phyloP scores from a whole-genome alignment of 140 eudicot species.

The Cichorium intybus region DNA sequence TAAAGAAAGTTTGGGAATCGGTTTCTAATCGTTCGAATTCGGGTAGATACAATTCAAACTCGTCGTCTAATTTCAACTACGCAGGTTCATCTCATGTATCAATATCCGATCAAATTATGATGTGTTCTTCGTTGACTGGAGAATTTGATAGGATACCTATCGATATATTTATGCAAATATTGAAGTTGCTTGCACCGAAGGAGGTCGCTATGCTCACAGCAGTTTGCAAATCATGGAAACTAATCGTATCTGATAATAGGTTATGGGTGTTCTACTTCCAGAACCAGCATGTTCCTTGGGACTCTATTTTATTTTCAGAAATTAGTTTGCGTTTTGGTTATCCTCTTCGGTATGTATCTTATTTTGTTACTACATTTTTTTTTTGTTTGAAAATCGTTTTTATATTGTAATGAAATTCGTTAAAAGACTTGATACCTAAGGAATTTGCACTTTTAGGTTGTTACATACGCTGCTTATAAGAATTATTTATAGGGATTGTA shows the following conservation, averaged over 20 bases:
- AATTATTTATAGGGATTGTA: too few relatives aligned
- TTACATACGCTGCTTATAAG: too few relatives aligned
- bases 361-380: not conserved
- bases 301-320: conserved; percentile 60
- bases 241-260: conserved; percentile 45
- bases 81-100: conserved; percentile 3
- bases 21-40: conserved; percentile 40
- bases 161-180: conserved; percentile 50
- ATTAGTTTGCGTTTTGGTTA: conserved; percentile 52
- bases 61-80: conserved; percentile 9
- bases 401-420: too few relatives aligned
- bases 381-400: not conserved
- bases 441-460: too few relatives aligned
- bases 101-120: conserved; percentile 24
- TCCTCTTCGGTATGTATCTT: conserved; percentile 50
- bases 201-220: conserved; percentile 51
- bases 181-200: conserved; percentile 48
- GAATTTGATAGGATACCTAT: conserved; percentile 63
- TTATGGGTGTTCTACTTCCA: conserved; percentile 70
- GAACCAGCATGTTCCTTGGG: conserved; percentile 50
- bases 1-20: conserved; percentile 52
- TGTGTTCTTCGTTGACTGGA: conserved; percentile 43
- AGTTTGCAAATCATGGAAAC: conserved; percentile 64
- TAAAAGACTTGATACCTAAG: too few relatives aligned
- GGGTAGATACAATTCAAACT: conserved; percentile 8